Evolutionary conservation across 306 rosid species (phyloP).

Genomic region (Lathyrus oleraceus): DNA sequence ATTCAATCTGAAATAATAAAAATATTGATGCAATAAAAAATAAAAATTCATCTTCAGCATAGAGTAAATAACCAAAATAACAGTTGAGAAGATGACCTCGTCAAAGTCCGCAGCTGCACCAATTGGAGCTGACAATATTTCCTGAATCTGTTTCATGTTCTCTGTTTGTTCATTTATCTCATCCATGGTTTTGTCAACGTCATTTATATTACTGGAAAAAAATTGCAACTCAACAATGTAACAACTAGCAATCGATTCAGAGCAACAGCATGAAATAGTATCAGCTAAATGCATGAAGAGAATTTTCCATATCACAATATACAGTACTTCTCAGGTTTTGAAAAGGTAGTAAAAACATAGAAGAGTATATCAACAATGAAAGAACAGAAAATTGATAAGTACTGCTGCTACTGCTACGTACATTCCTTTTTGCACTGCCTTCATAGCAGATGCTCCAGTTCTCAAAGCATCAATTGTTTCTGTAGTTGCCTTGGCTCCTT

Average conservation of each 20-base stretch:
- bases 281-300: background rate
- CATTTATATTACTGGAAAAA: slow-evolving; percentile 80
- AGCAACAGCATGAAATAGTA: background rate
- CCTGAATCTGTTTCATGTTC: slow-evolving; percentile 98
- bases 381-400: slow-evolving; percentile 5
- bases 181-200: slow-evolving; percentile 98
- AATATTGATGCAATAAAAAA: background rate
- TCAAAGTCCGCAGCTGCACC: slow-evolving; percentile 91
- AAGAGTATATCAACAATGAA: slow-evolving; percentile 4
- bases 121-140: slow-evolving; percentile 87
- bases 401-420: slow-evolving; percentile 31
- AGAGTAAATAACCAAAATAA: background rate
- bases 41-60: background rate
- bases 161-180: slow-evolving; percentile 97
- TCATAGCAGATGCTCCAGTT: slow-evolving; percentile 98
- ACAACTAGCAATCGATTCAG: slow-evolving; percentile 14
- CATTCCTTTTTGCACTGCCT: slow-evolving; percentile 98
- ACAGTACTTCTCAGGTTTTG: background rate
- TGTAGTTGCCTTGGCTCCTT: slow-evolving; percentile 98
- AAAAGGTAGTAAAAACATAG: slow-evolving; percentile 2
- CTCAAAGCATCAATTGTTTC: slow-evolving; percentile 98
- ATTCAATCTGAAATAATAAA: background rate
- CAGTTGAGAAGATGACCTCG: slow-evolving; percentile 56
- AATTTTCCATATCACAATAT: background rate
- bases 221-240: slow-evolving; percentile 26